Evolutionary conservation across 2,329 filamentous ascomycete genomes (phyloP), one percentile per base, ranked within the genome.

Genomic region (Penicillium vulpinum): DNA sequence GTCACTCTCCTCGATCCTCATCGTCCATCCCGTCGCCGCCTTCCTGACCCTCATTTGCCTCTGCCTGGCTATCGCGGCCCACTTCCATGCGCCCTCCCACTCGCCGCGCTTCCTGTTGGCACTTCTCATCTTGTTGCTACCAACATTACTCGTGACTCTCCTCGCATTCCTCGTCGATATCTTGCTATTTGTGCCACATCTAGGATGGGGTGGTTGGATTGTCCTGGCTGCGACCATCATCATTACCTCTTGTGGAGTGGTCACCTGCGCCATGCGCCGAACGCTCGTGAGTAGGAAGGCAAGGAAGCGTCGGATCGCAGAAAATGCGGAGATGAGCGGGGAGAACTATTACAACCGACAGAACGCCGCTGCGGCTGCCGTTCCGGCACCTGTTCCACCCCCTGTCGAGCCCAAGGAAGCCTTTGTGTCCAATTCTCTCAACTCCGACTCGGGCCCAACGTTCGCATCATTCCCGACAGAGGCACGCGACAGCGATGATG

Each of bases 281-380:
- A 95, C 92, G 2, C 80, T 97, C 56, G 90, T 97, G 59, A 90
- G 90, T 74, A 86, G 93, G 67, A 97, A 97, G 78, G 90, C 92
- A n/a, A 85, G 92, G 60, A 92, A 94, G 81, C 91, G 88, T 79
- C 86, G 91, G 44, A 95, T 97, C 70, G 91, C 87, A 2, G 90
- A 95, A 74, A 96, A 97, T 71, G 91, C 92, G 8, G 92, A 97
- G 72, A 97, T 97, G 92, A 97, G 90, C 72, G 93, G 93, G 28
- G 87, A 94, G 68, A 94, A 92, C 70, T 97, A 89, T 73, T 97
- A 95, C 75, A 89, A 88, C 67, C 83, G 88, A 57, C 76, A 83
- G 65, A 71, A 75, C 64, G 73, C 73, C 21, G 66, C 71, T 29
- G 67, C 73, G 31, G 62, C 70, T 21, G 63, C 69, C 47, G 57